phyloP scores from a whole-genome alignment of 495 filamentous ascomycete species.

The Penicillium arizonense region DNA sequence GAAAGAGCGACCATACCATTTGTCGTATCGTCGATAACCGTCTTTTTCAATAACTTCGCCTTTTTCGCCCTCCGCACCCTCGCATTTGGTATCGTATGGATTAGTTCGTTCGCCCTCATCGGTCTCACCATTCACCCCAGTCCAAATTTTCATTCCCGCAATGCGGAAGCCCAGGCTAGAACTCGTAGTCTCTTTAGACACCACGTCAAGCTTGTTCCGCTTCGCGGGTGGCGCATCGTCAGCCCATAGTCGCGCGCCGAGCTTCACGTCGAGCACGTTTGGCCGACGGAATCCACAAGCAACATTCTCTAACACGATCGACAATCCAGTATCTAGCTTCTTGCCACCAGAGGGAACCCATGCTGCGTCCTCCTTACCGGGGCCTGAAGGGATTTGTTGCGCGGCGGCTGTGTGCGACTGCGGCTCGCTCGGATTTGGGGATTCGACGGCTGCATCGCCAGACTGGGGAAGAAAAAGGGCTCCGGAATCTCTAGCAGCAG shows the following conservation, averaged over 20 bases:
- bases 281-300: slow-evolving; percentile 78
- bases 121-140: slow-evolving; percentile 52
- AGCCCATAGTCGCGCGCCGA: slow-evolving; percentile 84
- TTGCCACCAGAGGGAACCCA: slow-evolving; percentile 52
- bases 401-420: slow-evolving; percentile 6
- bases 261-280: slow-evolving; percentile 93
- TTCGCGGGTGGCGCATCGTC: slow-evolving; percentile 78
- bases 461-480: slow-evolving; percentile 37
- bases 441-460: slow-evolving; percentile 10
- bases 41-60: slow-evolving; percentile 43
- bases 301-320: slow-evolving; percentile 85
- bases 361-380: slow-evolving; percentile 21
- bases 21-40: slow-evolving; percentile 77
- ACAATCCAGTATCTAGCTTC: slow-evolving; percentile 68
- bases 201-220: slow-evolving; percentile 73
- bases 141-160: slow-evolving; percentile 92
- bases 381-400: slow-evolving; percentile 1
- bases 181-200: slow-evolving; percentile 77
- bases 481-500: slow-evolving; percentile 39
- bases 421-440: slow-evolving; percentile 1
- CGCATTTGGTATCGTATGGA: slow-evolving; percentile 41
- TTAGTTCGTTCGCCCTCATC: slow-evolving; percentile 39
- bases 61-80: slow-evolving; percentile 34
- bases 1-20: slow-evolving; percentile 80
- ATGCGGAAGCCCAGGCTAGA: slow-evolving; percentile 80